These are phyloP conservation scores for Saturnispora hagleri DNA, from an alignment of 805 yeast genomes.

Conservation along the genomic window DNA sequence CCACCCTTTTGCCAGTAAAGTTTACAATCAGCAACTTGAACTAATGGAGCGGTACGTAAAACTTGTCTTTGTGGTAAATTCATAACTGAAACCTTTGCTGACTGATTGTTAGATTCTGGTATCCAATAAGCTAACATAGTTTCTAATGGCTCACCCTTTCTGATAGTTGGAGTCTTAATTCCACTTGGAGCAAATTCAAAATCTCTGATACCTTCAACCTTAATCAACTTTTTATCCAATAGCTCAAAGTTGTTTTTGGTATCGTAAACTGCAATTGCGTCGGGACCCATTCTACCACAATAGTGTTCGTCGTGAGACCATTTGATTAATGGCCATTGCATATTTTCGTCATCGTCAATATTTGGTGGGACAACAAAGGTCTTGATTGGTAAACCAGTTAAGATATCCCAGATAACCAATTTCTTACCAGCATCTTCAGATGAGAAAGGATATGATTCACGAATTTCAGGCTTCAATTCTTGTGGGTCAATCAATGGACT, in stretches of 20 bases:
- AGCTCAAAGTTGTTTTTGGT: conserved; percentile 61
- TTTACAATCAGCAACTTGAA: conserved; percentile 87
- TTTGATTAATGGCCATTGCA: conserved; percentile 91
- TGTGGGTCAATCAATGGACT: conserved; percentile 70
- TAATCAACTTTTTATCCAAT: conserved; percentile 76
- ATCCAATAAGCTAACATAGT: conserved; percentile 90
- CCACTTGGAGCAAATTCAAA: conserved; percentile 94
- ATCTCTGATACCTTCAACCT: conserved; percentile 76
- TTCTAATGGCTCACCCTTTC: conserved; percentile 42
- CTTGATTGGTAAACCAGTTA: conserved; percentile 73
- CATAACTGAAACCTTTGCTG: conserved; percentile 89
- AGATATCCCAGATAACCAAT: conserved; percentile 86
- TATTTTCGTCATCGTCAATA: conserved; percentile 50
- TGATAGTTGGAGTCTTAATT: conserved; percentile 51
- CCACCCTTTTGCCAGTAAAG: conserved; percentile 92
- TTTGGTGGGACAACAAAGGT: conserved; percentile 85
- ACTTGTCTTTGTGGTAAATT: conserved; percentile 77
- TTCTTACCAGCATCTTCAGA: conserved; percentile 88
- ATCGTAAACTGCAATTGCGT: conserved; percentile 86
- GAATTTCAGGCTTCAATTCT: conserved; percentile 46
- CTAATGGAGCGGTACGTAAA: conserved; percentile 83
- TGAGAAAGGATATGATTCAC: conserved; percentile 70
- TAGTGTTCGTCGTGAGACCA: conserved; percentile 91
- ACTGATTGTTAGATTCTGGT: conserved; percentile 82
- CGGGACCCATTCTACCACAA: conserved; percentile 93